Evolutionary conservation across 2,329 filamentous ascomycete species (phyloP).

Genomic region (Phialemoniopsis sp.): DNA sequence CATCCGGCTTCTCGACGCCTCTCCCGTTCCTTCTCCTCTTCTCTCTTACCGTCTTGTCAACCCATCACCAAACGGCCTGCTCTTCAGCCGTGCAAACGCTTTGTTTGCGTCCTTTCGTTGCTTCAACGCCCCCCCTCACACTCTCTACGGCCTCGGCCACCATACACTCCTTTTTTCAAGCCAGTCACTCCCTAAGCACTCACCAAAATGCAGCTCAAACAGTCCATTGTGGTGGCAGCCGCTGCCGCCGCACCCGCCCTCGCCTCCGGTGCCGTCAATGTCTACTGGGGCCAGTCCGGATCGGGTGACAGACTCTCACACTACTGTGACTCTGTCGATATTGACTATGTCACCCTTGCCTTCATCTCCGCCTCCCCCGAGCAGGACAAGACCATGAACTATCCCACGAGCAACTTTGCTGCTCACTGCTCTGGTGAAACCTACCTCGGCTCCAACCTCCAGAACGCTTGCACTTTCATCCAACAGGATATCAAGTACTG

Average conservation of each 20-base stretch:
- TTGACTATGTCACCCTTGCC: constrained; percentile 34
- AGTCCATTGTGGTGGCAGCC: constrained; percentile 16
- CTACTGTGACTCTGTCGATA: constrained; percentile 24
- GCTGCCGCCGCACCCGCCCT: constrained; percentile 14
- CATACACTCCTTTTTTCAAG: not conserved
- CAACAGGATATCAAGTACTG: constrained; percentile 37
- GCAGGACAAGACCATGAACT: constrained; percentile 22
- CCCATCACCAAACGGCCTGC: not conserved
- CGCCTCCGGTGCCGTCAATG: constrained; percentile 18
- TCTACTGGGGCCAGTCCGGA: constrained; percentile 26
- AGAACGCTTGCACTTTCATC: constrained; percentile 24
- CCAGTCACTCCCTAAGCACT: not conserved
- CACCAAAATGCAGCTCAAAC: constrained; percentile 9
- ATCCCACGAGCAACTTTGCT: constrained; percentile 33
- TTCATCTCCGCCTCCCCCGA: constrained; percentile 34
- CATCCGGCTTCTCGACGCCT: no score
- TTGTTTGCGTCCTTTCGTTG: constrained; percentile 1
- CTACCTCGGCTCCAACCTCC: constrained; percentile 26
- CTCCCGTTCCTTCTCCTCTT: no score
- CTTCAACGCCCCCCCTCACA: not conserved
- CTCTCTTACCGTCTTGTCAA: no score
- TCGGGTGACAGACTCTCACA: constrained; percentile 11
- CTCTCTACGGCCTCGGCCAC: constrained; percentile 1
- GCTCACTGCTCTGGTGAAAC: constrained; percentile 25
- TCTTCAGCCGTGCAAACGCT: not conserved